phyloP scores from a whole-genome alignment of 2,329 filamentous ascomycete species.

The Colletotrichum sansevieriae region DNA sequence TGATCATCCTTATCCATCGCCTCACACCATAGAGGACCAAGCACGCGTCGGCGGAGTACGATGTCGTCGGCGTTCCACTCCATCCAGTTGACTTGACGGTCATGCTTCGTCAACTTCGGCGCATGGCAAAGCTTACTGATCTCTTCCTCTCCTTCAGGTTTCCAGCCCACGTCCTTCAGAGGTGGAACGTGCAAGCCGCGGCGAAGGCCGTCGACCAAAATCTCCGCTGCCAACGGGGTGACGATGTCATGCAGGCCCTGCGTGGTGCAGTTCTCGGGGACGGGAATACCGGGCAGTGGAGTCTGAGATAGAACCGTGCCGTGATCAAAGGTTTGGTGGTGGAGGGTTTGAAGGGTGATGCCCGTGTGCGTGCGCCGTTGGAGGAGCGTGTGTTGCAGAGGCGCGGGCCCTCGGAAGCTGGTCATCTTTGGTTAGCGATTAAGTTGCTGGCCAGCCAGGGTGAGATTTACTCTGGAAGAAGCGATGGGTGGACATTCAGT shows the following conservation, averaged over 20 bases:
- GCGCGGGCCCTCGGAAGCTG: conserved; percentile 86
- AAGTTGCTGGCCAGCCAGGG: neutral
- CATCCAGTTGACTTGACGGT: conserved; percentile 73
- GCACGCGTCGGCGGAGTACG: conserved; percentile 66
- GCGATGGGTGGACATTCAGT: conserved; percentile 91
- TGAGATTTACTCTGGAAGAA: conserved; percentile 79
- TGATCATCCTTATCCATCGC: conserved; percentile 44
- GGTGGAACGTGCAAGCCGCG: conserved; percentile 75
- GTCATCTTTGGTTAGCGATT: conserved; percentile 22
- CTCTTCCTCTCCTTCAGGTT: conserved; percentile 39
- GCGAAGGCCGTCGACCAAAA: conserved; percentile 77
- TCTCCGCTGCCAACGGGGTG: conserved; percentile 73
- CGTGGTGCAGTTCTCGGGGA: conserved; percentile 60
- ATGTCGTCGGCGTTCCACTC: conserved; percentile 68
- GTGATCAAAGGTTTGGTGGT: conserved; percentile 81
- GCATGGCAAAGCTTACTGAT: conserved; percentile 63
- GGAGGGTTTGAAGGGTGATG: conserved; percentile 88
- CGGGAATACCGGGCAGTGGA: conserved; percentile 67
- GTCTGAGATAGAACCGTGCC: conserved; percentile 82
- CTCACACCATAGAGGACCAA: conserved; percentile 76
- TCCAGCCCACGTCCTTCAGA: conserved; percentile 54
- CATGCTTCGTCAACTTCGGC: conserved; percentile 77
- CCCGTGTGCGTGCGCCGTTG: conserved; percentile 72
- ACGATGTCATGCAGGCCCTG: conserved; percentile 61
- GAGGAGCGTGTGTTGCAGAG: conserved; percentile 87